These are phyloP conservation scores for Malus hybrid DNA, from an alignment of 331 rosid genomes.

Conservation along the genomic window DNA sequence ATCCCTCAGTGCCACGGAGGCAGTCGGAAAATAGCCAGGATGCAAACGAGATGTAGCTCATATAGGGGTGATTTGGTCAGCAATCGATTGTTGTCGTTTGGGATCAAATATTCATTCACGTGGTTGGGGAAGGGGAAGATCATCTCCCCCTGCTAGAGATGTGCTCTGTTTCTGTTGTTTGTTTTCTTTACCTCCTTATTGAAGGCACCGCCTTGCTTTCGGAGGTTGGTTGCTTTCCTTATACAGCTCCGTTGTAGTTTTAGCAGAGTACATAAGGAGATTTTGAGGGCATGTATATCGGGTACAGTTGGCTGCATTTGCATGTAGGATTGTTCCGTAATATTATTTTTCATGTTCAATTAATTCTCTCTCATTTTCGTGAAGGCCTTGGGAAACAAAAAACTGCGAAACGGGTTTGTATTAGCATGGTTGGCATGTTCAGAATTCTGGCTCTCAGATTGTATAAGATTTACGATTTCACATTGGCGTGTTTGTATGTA, in stretches of 20 bases:
- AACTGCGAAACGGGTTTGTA: conserved; percentile 3
- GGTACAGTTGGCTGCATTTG: conserved; percentile 24
- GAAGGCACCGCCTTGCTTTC: conserved; percentile 15
- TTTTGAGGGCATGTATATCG: conserved; percentile 36
- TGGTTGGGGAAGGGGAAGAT: conserved; percentile 14
- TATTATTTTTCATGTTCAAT: neutral
- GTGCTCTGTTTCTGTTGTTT: neutral
- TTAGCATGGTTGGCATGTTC: neutral
- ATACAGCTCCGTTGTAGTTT: conserved; percentile 29
- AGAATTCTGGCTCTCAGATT: neutral
- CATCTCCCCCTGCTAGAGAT: conserved; percentile 15
- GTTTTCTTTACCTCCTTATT: neutral
- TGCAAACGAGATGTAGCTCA: conserved; percentile 19
- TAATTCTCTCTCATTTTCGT: neutral
- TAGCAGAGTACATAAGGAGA: conserved; percentile 33
- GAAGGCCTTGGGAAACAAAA: too few species aligned
- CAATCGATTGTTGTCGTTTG: conserved; percentile 4
- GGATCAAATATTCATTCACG: conserved; percentile 13
- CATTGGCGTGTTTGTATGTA: neutral
- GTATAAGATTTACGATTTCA: neutral
- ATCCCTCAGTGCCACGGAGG: conserved; percentile 2
- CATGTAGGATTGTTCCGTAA: neutral
- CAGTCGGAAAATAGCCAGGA: conserved; percentile 9
- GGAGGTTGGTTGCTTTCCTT: conserved; percentile 20
- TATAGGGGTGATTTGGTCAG: conserved; percentile 8